Base-by-base conservation (phyloP, 2,329 filamentous ascomycete species). In the Decorospora gaudefroyi region DNA sequence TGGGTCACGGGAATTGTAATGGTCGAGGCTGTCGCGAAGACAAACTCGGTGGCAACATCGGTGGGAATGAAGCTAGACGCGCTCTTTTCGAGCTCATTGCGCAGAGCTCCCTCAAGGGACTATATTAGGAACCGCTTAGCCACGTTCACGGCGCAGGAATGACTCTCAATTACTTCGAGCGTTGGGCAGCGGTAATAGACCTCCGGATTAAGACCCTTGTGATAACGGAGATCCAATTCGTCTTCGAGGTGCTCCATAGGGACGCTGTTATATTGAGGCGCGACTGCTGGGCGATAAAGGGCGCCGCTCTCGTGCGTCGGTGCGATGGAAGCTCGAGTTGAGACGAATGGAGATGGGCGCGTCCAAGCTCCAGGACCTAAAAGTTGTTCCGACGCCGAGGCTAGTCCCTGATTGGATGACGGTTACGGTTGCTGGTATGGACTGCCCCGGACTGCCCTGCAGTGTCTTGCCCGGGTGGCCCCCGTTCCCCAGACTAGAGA, bases 131-230 rank as follows among this genome's bases (percentile, higher is more conserved):
- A 38, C 28, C 37, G 28, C 46, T 65, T 51, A 62, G 53, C 42
- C 23, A 42, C 23, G 33, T 36, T 23, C 36, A 34, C 29, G 26
- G 21, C 34, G 34, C 27, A 18, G 18, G 26, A 31, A 29, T 43
- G 49, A 46, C 42, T 36, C 26, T 17, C 18, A 23, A 33, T 35
- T 57, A 63, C 60, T 56, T 63, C 64, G 31, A 50, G 51, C 3
- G 55, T 59, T 9, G 62, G 64, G 23, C 57, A 64, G 8, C 61
- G 57, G 30, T 67, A 68, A 47, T 68, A 68, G 13, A 66, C 64
- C 19, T 69, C 62, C 5, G 64, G 56, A 23, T 62, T 46, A 10
- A 64, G 44, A 11, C 52, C 55, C 8, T 54, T 59, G 45, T 67
- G 64, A 35, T 55, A 60, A 16, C 59, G 59, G 28, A 69, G 53